Evolutionary conservation across 208 protist genomes (phyloP).

Genomic region (Leishmania turanica): DNA sequence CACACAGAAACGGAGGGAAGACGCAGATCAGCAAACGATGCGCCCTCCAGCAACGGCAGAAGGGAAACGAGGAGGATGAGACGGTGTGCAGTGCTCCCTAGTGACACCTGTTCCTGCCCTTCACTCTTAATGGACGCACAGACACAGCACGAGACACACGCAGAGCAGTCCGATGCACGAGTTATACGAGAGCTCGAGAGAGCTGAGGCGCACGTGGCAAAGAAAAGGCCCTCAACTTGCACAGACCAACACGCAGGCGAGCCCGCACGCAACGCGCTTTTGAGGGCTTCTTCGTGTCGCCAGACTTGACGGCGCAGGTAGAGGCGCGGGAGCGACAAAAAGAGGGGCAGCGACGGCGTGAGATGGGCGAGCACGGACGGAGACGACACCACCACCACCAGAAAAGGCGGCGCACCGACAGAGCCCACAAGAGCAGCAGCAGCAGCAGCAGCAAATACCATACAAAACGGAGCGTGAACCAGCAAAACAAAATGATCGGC

Average conservation of each 20-base stretch:
- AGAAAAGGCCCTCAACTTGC: background rate
- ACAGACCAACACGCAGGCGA: background rate
- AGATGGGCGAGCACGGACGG: background rate
- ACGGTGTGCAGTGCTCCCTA: background rate
- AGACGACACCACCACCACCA: background rate
- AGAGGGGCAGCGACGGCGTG: background rate
- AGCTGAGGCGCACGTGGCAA: background rate
- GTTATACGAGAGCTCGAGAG: background rate
- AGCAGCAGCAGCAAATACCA: background rate
- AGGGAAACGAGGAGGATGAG: background rate
- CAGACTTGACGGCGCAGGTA: background rate
- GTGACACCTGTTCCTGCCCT: background rate
- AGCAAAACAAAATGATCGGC: background rate
- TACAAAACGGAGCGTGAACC: background rate
- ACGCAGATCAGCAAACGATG: background rate
- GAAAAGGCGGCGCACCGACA: background rate
- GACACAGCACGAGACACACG: background rate
- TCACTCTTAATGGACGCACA: background rate
- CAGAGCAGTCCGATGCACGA: background rate
- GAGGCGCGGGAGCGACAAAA: background rate
- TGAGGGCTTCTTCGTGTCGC: no score
- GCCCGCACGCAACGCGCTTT: no score
- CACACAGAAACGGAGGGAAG: background rate
- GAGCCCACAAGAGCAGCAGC: background rate
- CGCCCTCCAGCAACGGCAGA: no score